Percentiles rank a stretch among this genome's conserved stretches.
phyloP scores from a whole-genome alignment of 176 grass and related monocot species.

The Carex scoparia region DNA sequence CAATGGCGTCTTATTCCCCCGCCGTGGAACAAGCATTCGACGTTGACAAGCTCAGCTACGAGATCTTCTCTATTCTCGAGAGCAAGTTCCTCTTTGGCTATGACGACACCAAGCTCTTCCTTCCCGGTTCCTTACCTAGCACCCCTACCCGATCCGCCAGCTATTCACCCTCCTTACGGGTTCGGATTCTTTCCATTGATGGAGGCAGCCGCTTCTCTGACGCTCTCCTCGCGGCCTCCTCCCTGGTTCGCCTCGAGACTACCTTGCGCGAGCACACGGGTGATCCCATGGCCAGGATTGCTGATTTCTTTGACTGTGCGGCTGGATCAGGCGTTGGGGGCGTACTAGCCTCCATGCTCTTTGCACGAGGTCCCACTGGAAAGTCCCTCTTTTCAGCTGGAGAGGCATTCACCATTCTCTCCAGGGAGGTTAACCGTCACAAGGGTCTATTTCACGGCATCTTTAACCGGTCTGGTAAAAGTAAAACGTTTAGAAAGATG shows the following conservation, averaged over 20 bases:
- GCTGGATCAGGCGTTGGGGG: slow-evolving; percentile 51
- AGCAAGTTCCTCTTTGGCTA: slow-evolving; percentile 82
- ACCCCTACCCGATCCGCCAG: slow-evolving; percentile 14
- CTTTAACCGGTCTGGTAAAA: slow-evolving; percentile 38
- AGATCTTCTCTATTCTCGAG: slow-evolving; percentile 92
- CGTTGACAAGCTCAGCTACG: slow-evolving; percentile 81
- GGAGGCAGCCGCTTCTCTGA: slow-evolving; percentile 45
- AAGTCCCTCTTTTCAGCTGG: slow-evolving; percentile 48
- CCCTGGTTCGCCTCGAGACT: slow-evolving; percentile 49
- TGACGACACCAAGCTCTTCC: slow-evolving; percentile 31
- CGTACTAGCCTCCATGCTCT: slow-evolving; percentile 56
- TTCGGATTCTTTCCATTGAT: slow-evolving; percentile 68
- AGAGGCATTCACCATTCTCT: slow-evolving; percentile 37
- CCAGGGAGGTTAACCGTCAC: slow-evolving; percentile 21
- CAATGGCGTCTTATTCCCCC: background rate
- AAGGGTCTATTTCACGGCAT: slow-evolving; percentile 29
- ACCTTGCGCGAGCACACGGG: slow-evolving; percentile 32
- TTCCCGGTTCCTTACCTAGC: slow-evolving; percentile 19
- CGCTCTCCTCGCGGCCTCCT: slow-evolving; percentile 48
- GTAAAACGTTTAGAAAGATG: slow-evolving; percentile 13
- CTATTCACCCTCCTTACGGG: slow-evolving; percentile 27
- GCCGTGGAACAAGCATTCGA: slow-evolving; percentile 18
- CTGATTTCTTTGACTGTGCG: slow-evolving; percentile 71
- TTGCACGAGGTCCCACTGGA: slow-evolving; percentile 40
- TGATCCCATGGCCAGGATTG: slow-evolving; percentile 33